These are phyloP conservation scores for Pezicula rhizophila DNA, from an alignment of 2,329 filamentous ascomycete species.

Conservation along the genomic window DNA sequence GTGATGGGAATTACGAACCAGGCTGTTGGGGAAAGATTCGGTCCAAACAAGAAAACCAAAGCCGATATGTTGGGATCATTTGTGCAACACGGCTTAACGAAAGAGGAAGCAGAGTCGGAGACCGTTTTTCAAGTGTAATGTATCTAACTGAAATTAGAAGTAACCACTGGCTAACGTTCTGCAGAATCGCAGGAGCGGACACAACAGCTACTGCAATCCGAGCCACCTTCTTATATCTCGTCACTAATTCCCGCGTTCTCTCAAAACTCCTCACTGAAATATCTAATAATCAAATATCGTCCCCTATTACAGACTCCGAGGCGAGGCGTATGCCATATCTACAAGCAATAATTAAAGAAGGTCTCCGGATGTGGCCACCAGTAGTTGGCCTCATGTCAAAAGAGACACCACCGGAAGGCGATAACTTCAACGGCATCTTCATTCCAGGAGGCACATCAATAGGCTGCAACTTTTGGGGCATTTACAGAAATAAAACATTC, in stretches of 20 bases:
- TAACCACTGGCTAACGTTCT: background rate
- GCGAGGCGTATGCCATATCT: conserved; percentile 38
- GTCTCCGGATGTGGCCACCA: conserved; percentile 39
- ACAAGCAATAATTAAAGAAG: conserved; percentile 44
- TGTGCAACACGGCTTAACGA: conserved; percentile 15
- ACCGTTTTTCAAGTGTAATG: conserved; percentile 12
- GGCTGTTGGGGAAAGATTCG: conserved; percentile 40
- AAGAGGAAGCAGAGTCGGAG: conserved; percentile 14
- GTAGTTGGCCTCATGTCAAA: conserved; percentile 23
- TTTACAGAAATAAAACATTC: conserved; percentile 28
- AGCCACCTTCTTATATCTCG: conserved; percentile 9
- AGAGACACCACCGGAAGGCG: conserved; percentile 15
- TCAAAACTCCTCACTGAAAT: conserved; percentile 8
- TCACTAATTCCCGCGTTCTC: conserved; percentile 9
- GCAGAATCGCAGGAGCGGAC: conserved; percentile 46
- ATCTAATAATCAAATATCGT: background rate
- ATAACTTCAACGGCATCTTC: conserved; percentile 8
- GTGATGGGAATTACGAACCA: conserved; percentile 30
- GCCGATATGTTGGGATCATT: conserved; percentile 50
- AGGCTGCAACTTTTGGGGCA: conserved; percentile 24
- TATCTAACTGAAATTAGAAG: background rate
- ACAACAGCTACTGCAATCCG: conserved; percentile 49
- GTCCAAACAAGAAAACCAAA: conserved; percentile 34
- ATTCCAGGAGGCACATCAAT: conserved; percentile 16
- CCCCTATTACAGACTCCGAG: conserved; percentile 27